Evolutionary conservation across 225 moss, liverwort and hornwort genomes (phyloP), one percentile per base, ranked within the genome.

Genomic region (Ulota crispa): DNA sequence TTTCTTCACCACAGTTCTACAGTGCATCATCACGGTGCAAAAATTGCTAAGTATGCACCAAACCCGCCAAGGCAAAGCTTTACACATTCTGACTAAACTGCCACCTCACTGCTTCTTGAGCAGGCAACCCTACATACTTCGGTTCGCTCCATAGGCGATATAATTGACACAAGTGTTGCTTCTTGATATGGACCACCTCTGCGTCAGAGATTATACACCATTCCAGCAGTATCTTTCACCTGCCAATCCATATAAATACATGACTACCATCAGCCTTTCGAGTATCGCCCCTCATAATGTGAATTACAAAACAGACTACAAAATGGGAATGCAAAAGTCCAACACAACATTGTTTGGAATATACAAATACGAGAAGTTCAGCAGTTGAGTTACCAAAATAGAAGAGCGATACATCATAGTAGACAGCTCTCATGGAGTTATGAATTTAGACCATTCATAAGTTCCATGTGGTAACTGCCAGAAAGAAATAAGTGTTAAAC

Each of bases 381-480:
- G 56, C 45, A 28, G 50, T 28, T 43, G 53, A 72, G 28, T 53
- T 73, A 95, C 95, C 88, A 86, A 83, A 53, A 99, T 88, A 41
- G 90, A 92, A 26, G 96, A 82, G 52, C 86, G 85, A 56, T 86
- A 88, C 94, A 96, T 93, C 11, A 93, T 83, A 64, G 89, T 75
- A 72, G 93, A 90, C 74, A 99, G 87, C 86, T 99, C 99, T 72
- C 88, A 89, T 57, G 99, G 99, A 66, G 93, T 99, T 15, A 96
- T 68, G 83, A 99, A 99, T 82, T 96, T 96, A 34, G 91, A 91
- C 98, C 98, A 99, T 72, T 94, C 92, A 83, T 99, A 94, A 74
- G 98, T 96, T 41, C 98, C 98, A 83, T 77, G 82, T 34, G 98
- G 98, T 72, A 99, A 73, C 97, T 98, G 93, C 60, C 70, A 81